Evolutionary conservation across 176 grass and related monocot species (phyloP).

Genomic region (Typha latifolia): DNA sequence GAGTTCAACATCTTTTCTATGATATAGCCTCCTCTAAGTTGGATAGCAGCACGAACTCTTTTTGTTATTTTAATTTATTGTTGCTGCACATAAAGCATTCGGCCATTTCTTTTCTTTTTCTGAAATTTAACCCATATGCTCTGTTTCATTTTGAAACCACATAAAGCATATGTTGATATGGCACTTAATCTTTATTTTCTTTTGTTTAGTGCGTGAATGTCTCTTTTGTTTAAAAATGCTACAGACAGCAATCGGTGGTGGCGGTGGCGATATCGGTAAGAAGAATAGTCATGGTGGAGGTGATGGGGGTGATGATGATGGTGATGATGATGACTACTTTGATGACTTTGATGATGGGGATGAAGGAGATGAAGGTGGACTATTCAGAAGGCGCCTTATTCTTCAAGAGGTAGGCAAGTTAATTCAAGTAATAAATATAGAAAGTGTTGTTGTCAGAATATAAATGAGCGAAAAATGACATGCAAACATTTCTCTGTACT

Average conservation of each 20-base stretch:
- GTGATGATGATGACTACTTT: conserved; percentile 95
- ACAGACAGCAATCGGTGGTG: conserved; percentile 78
- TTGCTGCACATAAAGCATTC: too few relatives aligned
- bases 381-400: conserved; percentile 75
- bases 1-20: neutral
- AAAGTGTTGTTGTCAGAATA: neutral
- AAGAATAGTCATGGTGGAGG: conserved; percentile 88
- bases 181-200: neutral
- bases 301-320: conserved; percentile 92
- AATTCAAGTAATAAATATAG: conserved; percentile 12
- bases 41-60: too few relatives aligned
- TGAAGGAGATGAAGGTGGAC: conserved; percentile 71
- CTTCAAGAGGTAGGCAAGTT: conserved; percentile 63
- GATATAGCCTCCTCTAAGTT: neutral
- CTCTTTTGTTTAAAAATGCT: conserved; percentile 20
- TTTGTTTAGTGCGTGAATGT: conserved; percentile 16
- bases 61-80: neutral
- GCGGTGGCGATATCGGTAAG: conserved; percentile 91
- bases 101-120: too few relatives aligned
- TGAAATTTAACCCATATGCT: too few relatives aligned
- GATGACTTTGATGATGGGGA: conserved; percentile 95
- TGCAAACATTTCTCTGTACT: conserved; percentile 8
- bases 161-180: too few relatives aligned
- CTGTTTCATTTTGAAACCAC: too few relatives aligned
- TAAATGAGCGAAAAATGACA: neutral